phyloP scores from a whole-genome alignment of 305 asterid species.

The Galium porrigens region DNA sequence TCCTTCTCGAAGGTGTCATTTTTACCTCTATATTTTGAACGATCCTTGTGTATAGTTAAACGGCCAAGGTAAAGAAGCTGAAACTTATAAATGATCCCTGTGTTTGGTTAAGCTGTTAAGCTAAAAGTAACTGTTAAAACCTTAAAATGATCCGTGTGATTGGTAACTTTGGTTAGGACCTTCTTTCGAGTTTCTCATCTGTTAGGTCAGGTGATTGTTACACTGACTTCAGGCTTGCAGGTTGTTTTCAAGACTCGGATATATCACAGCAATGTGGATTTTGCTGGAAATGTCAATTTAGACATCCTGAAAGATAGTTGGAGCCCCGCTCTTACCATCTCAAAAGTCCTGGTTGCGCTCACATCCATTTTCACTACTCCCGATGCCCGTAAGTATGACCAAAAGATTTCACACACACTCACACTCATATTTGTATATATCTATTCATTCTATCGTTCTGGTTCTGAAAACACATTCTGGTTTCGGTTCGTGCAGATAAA shows the following conservation, averaged over 20 bases:
- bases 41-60: too few relatives aligned
- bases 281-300: conserved; percentile 59
- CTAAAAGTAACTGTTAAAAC: too few relatives aligned
- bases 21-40: too few relatives aligned
- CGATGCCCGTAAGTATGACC: conserved; percentile 28
- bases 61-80: too few relatives aligned
- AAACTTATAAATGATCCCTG: neutral
- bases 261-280: conserved; percentile 79
- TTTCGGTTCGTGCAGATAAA: conserved; percentile 38
- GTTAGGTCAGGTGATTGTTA: neutral
- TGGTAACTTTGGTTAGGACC: neutral
- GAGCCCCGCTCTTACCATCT: conserved; percentile 93
- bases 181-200: neutral
- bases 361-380: conserved; percentile 68
- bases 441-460: neutral
- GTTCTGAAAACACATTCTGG: neutral
- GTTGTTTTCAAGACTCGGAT: conserved; percentile 78
- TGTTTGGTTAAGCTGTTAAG: too few relatives aligned
- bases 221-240: conserved; percentile 47
- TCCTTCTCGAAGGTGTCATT: too few relatives aligned
- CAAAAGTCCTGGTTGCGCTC: conserved; percentile 66
- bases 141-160: too few relatives aligned
- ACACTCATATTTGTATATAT: neutral
- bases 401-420: neutral
- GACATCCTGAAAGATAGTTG: conserved; percentile 81